Percentiles rank a stretch among this genome's conserved stretches.
phyloP scores from a whole-genome alignment of 345 rosid genomes.

The Gynandropsis gynandra region DNA sequence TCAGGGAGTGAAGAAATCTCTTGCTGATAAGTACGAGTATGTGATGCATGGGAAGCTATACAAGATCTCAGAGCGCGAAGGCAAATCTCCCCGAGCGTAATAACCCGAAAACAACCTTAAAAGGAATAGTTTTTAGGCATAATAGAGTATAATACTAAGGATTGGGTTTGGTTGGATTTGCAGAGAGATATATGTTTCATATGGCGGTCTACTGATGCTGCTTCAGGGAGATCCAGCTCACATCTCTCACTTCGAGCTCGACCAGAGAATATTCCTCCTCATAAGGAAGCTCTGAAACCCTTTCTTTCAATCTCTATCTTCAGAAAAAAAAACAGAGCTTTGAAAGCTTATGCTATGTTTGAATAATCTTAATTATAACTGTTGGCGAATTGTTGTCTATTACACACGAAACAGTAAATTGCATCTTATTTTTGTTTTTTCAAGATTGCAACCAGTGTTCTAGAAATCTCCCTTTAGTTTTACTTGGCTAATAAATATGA shows the following conservation, averaged over 20 bases:
- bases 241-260: constrained; percentile 62
- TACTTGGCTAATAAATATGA: no score
- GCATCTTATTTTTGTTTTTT: no score
- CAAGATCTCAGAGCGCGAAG: constrained; percentile 70
- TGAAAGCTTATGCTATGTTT: background rate
- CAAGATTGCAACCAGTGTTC: no score
- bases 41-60: constrained; percentile 87
- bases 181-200: constrained; percentile 81
- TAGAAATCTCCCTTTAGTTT: no score
- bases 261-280: constrained; percentile 75
- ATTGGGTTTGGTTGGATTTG: no score
- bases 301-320: background rate
- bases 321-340: background rate
- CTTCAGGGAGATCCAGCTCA: constrained; percentile 72
- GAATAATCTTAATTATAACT: no score
- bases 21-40: constrained; percentile 85
- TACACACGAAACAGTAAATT: no score
- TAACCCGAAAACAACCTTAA: constrained; percentile 14
- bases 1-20: constrained; percentile 68
- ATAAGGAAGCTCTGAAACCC: constrained; percentile 50
- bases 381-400: no score
- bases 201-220: constrained; percentile 77
- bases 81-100: constrained; percentile 59
- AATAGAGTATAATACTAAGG: no score
- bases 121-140: background rate